Evolutionary conservation across 495 filamentous ascomycete species (phyloP).

Genomic region (Darksidea phi): DNA sequence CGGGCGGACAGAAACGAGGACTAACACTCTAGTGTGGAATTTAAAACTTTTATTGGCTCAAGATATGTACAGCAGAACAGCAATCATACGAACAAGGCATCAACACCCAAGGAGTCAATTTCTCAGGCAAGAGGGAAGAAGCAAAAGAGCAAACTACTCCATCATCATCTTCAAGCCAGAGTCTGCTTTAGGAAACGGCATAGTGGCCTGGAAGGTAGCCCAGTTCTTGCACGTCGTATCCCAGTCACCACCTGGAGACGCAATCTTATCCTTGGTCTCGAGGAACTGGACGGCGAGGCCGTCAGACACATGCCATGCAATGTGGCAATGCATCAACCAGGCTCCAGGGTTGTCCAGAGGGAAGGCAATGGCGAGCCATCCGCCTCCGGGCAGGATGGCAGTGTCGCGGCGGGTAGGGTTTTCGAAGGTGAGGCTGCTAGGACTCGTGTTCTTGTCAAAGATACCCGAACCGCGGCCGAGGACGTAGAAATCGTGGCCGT

Average conservation of each 20-base stretch:
- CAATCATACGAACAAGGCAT: no score
- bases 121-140: no score
- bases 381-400: constrained; percentile 38
- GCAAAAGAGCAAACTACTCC: no score
- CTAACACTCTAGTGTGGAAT: no score
- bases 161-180: constrained; percentile 18
- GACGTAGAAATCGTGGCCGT: constrained; percentile 45
- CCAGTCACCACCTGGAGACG: constrained; percentile 5
- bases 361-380: constrained; percentile 43
- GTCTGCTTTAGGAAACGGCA: constrained; percentile 25
- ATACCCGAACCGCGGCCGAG: constrained; percentile 36
- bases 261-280: constrained; percentile 33
- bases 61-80: no score
- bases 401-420: constrained; percentile 42
- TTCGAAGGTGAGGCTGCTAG: constrained; percentile 24
- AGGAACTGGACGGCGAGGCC: constrained; percentile 43
- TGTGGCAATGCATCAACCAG: constrained; percentile 41
- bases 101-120: no score
- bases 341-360: constrained; percentile 38
- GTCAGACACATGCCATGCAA: constrained; percentile 40
- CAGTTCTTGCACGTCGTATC: constrained; percentile 27
- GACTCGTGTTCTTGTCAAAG: constrained; percentile 31
- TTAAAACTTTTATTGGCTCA: no score
- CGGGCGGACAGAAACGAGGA: no score
- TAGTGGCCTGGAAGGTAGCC: constrained; percentile 17